Conservation (phyloP, 106 monocot genomes). For the Dendrobium officinale region DNA sequence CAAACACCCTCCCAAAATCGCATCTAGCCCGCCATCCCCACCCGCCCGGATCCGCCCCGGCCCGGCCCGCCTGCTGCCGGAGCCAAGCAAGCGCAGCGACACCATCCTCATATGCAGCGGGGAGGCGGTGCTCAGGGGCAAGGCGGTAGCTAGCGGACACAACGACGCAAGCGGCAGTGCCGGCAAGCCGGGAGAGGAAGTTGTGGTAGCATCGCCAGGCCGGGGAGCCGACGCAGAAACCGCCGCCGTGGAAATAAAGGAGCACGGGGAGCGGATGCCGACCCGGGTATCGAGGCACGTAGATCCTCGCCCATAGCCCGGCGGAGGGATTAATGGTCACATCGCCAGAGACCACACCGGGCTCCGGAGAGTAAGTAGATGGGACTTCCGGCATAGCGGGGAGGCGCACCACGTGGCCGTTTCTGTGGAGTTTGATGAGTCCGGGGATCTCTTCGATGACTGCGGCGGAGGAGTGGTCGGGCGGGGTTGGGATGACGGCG, state of each 20-base stretch:
- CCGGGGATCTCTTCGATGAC: conserved; percentile 68
- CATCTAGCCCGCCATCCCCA: conserved; percentile 28
- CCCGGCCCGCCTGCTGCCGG: conserved; percentile 21
- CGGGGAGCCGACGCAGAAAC: conserved; percentile 81
- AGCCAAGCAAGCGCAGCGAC: conserved; percentile 44
- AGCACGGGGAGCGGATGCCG: conserved; percentile 30
- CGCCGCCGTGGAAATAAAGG: conserved; percentile 89
- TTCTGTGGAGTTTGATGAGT: conserved; percentile 51
- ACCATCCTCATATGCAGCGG: conserved; percentile 71
- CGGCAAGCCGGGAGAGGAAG: conserved; percentile 37
- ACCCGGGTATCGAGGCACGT: conserved; percentile 23
- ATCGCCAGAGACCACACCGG: conserved; percentile 31
- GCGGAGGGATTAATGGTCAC: conserved; percentile 23
- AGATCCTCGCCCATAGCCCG: conserved; percentile 42
- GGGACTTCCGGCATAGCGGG: conserved; percentile 48
- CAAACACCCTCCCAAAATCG: conserved; percentile 46
- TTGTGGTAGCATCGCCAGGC: conserved; percentile 83
- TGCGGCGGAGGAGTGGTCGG: conserved; percentile 1
- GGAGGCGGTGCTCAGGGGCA: conserved; percentile 82
- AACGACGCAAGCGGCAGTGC: conserved; percentile 23
- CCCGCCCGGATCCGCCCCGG: background rate
- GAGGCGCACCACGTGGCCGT: conserved; percentile 68
- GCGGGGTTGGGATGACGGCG: background rate
- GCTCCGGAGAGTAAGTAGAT: conserved; percentile 20
- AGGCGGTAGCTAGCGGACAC: conserved; percentile 79